Evolutionary conservation across 495 filamentous ascomycete species (phyloP).

Genomic region (Hypoxylon lenormandii): DNA sequence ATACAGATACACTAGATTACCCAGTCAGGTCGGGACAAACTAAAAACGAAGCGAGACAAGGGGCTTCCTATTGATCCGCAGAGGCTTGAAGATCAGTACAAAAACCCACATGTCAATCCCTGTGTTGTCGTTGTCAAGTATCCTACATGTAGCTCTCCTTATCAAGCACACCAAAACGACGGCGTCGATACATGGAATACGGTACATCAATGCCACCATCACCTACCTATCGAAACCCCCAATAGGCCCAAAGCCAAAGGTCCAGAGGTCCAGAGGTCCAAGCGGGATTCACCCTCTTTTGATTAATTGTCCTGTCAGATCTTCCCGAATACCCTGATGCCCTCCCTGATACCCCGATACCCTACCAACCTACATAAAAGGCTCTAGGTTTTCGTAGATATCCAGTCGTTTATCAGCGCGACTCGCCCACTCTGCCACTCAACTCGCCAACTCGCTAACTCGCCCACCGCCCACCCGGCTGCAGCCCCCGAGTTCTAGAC

Average conservation of each 20-base stretch:
- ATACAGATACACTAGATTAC: not conserved
- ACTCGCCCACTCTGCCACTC: conserved; percentile 15
- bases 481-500: conserved; percentile 27
- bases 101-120: conserved; percentile 4
- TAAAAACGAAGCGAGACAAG: conserved; percentile 2
- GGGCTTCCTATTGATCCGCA: conserved; percentile 4
- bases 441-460: conserved; percentile 11
- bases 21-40: not conserved
- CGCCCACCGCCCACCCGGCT: conserved; percentile 7
- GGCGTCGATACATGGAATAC: not conserved
- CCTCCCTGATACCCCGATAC: no score
- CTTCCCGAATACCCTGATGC: conserved; percentile 10
- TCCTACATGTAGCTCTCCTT: not conserved
- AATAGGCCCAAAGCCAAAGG: no score
- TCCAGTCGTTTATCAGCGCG: conserved; percentile 10
- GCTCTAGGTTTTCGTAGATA: conserved; percentile 14
- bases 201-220: not conserved
- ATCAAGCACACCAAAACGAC: not conserved
- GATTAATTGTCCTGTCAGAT: conserved; percentile 18
- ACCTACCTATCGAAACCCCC: not conserved
- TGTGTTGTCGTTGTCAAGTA: not conserved
- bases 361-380: conserved; percentile 11
- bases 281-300: not conserved
- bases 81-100: not conserved
- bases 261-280: no score